Conservation (phyloP, 176 grass and related monocot species). For the Dactylis glomerata region DNA sequence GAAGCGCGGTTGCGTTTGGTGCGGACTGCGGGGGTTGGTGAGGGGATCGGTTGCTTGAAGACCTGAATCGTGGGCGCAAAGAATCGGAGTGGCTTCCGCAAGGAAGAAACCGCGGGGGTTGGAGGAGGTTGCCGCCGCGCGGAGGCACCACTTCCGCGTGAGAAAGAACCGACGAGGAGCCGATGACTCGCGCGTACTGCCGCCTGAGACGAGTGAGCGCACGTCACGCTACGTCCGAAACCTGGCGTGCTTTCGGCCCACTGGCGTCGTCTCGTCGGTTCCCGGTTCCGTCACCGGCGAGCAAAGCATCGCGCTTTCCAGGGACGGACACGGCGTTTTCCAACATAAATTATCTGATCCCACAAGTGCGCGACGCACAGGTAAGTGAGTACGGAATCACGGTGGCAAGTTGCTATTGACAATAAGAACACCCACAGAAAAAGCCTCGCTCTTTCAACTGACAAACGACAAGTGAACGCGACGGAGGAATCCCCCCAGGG, state of each 20-base stretch:
- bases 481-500: not conserved
- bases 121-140: not conserved
- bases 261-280: not conserved
- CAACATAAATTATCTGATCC: not conserved
- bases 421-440: no score
- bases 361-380: not conserved
- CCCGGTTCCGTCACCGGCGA: not conserved
- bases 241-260: not conserved
- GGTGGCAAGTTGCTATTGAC: not conserved
- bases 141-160: not conserved
- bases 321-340: not conserved
- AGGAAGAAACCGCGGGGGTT: not conserved
- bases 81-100: not conserved
- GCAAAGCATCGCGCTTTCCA: not conserved
- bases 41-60: not conserved
- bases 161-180: not conserved
- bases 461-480: not conserved
- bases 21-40: not conserved
- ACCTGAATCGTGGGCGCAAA: not conserved
- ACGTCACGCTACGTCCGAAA: not conserved
- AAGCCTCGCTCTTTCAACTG: no score
- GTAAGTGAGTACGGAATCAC: not conserved
- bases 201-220: not conserved
- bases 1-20: not conserved
- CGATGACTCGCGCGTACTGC: not conserved